Evolutionary conservation across 257 asterid genomes (phyloP), one percentile per base, ranked within the genome.

Genomic region (Mentha longifolia): DNA sequence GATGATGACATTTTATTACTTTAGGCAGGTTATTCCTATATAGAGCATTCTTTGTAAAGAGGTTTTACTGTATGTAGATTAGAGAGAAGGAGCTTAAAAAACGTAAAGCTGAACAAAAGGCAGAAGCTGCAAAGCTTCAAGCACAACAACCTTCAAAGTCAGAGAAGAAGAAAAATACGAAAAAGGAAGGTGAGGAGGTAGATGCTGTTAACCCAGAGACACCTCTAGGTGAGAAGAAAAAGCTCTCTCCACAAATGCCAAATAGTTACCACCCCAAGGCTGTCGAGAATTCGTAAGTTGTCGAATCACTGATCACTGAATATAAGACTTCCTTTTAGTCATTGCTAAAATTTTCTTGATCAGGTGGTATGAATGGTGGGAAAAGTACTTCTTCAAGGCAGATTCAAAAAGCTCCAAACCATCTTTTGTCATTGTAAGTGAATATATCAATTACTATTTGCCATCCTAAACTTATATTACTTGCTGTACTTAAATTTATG

Each of bases 351-450:
- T 65, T 58, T 54, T 59, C 68, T 71, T 58, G 25, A 30, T n/a
- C 71, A 94, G 98, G 85, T 94, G 99, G 99, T 94, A 94, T 79
- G 88, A 83, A 7, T 94, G 97, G 99, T 94, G 97, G 98, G 97
- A 94, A 62, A 86, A 85, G 57, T 91, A 83, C 6, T 94, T 94
- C 82, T 91, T 91, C 17, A 88, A 76, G 78, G 98, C 96, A 56
- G 97, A n/a, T n/a, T n/a, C n/a, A 4, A 84, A 76, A 65, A 94
- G 97, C 89, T 77, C 92, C 58, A 94, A 94, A 65, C 94, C 94
- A 10, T 80, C 98, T 25, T 94, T 87, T 79, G 84, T 79, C 43
- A 94, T 94, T 58, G 98, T 91, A 86, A 93, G 97, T 22, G 25
- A 22, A 22, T 0, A 22, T 22, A 22, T 22, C 25, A 1, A 1